Evolutionary conservation across 495 filamentous ascomycete genomes (phyloP), one percentile per base, ranked within the genome.

Genomic region (Monascus purpureus): DNA sequence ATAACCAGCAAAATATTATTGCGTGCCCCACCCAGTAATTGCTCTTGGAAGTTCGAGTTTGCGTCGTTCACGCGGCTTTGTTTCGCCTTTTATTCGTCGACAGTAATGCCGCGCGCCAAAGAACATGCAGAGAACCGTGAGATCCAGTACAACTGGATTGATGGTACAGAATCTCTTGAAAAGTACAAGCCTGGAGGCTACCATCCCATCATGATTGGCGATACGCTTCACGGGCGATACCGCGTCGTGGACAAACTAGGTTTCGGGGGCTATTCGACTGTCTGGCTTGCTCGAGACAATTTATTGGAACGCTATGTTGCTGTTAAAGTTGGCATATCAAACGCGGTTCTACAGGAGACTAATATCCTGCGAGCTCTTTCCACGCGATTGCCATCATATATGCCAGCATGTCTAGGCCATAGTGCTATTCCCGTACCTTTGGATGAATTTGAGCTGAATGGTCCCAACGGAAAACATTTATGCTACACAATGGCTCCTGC

Each of bases 211-310:
- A 52, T 61, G 29, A 38, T 72, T 13, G 61, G 54, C 0, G 61
- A 70, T 25, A 30, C 45, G n/a, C 25, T 55, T 52, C 37, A 51
- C 39, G 27, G 37, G 16, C 43, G 44, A 25, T 74, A 68, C 39
- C 41, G 41, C 8, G 64, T 73, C 32, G 48, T 59, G 4, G 64
- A 71, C 42, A 76, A 75, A 31, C 55, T 74, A 13, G 70, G 67
- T 1, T 60, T 46, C 29, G 66, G 70, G 6, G 57, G 59, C 4
- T 68, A 59, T 37, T 64, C 57, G 3, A 72, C 61, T 1, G 60
- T 70, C 32, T 76, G 68, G 69, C 59, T 77, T 23, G 68, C 65
- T 18, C 57, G 43, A 2, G 66, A 77, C 23, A 43, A 39, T 26
- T 25, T 24, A 29, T 37, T 42, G 16, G 22, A 46, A 11, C 32